A percentile compares a stretch with the other conserved stretches of the same genome.
Evolutionary conservation across 805 yeast species (phyloP).

Genomic region (Saturnispora sekii): DNA sequence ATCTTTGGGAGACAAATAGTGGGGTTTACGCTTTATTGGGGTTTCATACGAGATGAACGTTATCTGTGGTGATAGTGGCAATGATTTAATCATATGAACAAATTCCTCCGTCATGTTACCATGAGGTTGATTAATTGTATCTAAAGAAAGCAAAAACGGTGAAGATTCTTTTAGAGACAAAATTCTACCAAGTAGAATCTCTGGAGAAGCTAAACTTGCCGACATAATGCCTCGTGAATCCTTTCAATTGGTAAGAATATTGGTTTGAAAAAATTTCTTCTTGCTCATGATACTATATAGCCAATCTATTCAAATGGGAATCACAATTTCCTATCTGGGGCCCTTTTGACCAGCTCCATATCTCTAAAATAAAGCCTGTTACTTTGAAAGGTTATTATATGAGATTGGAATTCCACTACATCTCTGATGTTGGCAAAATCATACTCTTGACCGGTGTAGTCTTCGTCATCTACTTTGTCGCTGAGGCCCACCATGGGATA

Average conservation of each 20-base stretch:
- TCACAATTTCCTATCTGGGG: too few relatives aligned
- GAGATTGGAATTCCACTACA: constrained; percentile 43
- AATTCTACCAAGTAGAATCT: constrained; percentile 59
- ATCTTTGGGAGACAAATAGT: constrained; percentile 27
- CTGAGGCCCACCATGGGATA: constrained; percentile 34
- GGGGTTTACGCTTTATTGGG: constrained; percentile 32
- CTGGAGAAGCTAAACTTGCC: constrained; percentile 23
- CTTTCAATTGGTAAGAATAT: not conserved
- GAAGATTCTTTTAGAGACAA: constrained; percentile 62
- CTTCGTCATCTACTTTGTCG: constrained; percentile 17
- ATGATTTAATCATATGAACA: constrained; percentile 28
- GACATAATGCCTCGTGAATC: constrained; percentile 15
- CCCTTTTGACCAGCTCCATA: constrained; percentile 9
- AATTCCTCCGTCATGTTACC: constrained; percentile 49
- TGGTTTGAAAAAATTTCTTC: too few relatives aligned
- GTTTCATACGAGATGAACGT: constrained; percentile 66
- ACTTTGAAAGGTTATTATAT: constrained; percentile 38
- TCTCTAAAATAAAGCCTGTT: constrained; percentile 31
- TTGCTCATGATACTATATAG: too few relatives aligned
- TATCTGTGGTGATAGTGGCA: constrained; percentile 24
- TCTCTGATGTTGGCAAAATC: constrained; percentile 35
- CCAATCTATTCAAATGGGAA: too few relatives aligned
- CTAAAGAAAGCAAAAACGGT: constrained; percentile 63
- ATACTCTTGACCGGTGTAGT: constrained; percentile 3
- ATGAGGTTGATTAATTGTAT: constrained; percentile 64